These are phyloP conservation scores for Xenosphaeropsis pyriputrescens DNA, from an alignment of 2,329 filamentous ascomycete genomes.

Conservation along the genomic window DNA sequence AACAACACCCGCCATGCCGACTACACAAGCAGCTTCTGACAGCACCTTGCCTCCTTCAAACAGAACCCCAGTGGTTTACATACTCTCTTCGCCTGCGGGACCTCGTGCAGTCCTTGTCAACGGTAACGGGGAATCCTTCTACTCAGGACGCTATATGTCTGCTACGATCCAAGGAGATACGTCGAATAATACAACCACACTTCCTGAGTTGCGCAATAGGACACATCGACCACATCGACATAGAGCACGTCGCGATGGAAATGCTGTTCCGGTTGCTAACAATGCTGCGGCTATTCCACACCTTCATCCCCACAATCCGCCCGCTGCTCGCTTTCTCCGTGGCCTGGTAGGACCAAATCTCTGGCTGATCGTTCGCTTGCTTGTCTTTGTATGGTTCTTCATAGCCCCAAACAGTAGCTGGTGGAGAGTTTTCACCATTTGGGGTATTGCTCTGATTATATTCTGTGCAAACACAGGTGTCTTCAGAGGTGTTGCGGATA, in stretches of 20 bases:
- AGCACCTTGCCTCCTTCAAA: conserved; percentile 4
- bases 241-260: conserved; percentile 5
- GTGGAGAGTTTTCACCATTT: conserved; percentile 41
- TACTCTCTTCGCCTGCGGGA: conserved; percentile 43
- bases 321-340: conserved; percentile 4
- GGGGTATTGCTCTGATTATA: conserved; percentile 35
- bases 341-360: conserved; percentile 37
- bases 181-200: conserved; percentile 3
- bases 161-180: not conserved
- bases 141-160: conserved; percentile 24
- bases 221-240: conserved; percentile 7
- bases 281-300: conserved; percentile 12
- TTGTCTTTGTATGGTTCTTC: conserved; percentile 50
- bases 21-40: conserved; percentile 1
- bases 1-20: conserved; percentile 2
- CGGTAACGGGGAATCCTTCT: conserved; percentile 31
- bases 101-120: conserved; percentile 43
- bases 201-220: conserved; percentile 14
- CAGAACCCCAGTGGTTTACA: conserved; percentile 36
- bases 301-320: too few relatives aligned
- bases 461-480: conserved; percentile 46
- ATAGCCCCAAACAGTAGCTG: conserved; percentile 41
- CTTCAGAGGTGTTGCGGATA: conserved; percentile 37
- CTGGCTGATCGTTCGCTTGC: conserved; percentile 43
- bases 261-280: conserved; percentile 8